These are phyloP conservation scores for Russula ochroleuca DNA, from an alignment of 768 basidiomycete genomes.

Conservation along the genomic window DNA sequence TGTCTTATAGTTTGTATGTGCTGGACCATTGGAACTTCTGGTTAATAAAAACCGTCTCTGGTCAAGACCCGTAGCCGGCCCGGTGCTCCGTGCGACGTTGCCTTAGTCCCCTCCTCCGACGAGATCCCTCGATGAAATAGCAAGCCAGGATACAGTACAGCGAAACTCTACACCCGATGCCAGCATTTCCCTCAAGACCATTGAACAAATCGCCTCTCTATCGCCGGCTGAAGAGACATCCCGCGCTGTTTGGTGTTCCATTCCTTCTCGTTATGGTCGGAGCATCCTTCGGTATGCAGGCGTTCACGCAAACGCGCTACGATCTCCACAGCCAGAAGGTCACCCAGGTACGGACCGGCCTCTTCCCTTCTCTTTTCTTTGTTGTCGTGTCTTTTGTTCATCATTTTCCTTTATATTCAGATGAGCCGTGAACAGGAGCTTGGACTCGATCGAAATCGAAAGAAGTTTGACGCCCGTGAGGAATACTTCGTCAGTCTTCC, in stretches of 20 bases:
- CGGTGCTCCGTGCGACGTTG: neutral
- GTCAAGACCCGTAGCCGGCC: conserved; percentile 9
- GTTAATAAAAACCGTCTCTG: neutral
- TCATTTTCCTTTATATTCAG: conserved; percentile 35
- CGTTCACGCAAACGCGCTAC: conserved; percentile 87
- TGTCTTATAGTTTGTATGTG: conserved; percentile 2
- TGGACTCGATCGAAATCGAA: conserved; percentile 60
- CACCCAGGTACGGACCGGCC: conserved; percentile 47
- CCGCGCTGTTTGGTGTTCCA: conserved; percentile 77
- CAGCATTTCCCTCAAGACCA: conserved; percentile 23
- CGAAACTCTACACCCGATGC: conserved; percentile 10
- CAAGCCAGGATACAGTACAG: too few species aligned
- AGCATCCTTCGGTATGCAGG: conserved; percentile 77
- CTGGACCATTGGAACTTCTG: conserved; percentile 4
- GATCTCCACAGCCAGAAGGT: conserved; percentile 82
- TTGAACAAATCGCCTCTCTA: conserved; percentile 19
- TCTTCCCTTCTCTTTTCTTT: neutral
- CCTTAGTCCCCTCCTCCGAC: too few species aligned
- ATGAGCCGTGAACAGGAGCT: conserved; percentile 77
- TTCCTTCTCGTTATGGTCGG: conserved; percentile 82
- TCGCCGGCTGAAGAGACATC: conserved; percentile 42
- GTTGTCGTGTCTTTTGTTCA: neutral
- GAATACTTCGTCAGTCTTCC: conserved; percentile 85
- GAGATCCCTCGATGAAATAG: too few species aligned
- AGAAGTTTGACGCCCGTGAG: conserved; percentile 88